Conservation (phyloP, 139 green algal genomes). For the Marvania coccoides region DNA sequence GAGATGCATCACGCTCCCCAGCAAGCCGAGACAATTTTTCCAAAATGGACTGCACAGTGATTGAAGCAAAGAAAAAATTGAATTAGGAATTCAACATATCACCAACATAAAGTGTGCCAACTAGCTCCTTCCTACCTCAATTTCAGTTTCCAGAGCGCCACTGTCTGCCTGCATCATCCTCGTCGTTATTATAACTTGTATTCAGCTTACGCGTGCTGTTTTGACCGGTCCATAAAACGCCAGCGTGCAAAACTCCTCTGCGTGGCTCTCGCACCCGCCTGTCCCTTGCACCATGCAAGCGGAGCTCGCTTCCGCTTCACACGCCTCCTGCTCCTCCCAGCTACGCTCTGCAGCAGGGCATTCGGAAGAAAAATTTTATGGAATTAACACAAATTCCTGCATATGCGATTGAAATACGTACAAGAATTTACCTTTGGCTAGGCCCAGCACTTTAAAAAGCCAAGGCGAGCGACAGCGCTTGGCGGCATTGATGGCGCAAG, state of each 20-base stretch:
- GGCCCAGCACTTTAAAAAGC: neutral
- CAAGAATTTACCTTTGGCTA: neutral
- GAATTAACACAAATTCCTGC: too few relatives aligned
- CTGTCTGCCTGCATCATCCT: neutral
- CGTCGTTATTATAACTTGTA: neutral
- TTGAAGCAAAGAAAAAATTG: too few relatives aligned
- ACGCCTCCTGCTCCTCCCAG: slow-evolving; percentile 4
- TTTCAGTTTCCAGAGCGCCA: neutral
- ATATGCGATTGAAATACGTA: neutral
- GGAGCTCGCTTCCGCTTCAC: neutral
- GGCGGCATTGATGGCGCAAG: neutral
- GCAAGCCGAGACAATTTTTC: neutral
- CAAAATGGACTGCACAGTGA: too few relatives aligned
- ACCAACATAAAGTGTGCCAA: neutral
- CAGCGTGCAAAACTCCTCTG: neutral
- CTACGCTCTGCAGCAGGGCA: neutral
- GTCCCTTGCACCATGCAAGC: neutral
- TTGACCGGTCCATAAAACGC: neutral
- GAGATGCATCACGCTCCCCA: neutral
- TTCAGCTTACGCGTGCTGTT: neutral
- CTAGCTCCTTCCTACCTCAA: neutral
- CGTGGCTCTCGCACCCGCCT: neutral
- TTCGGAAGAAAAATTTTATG: too few relatives aligned
- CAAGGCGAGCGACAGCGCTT: neutral
- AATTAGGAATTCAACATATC: too few relatives aligned